Conservation (phyloP, 371 early-diverging fungal genomes). For the Vairimorpha ceranae region DNA sequence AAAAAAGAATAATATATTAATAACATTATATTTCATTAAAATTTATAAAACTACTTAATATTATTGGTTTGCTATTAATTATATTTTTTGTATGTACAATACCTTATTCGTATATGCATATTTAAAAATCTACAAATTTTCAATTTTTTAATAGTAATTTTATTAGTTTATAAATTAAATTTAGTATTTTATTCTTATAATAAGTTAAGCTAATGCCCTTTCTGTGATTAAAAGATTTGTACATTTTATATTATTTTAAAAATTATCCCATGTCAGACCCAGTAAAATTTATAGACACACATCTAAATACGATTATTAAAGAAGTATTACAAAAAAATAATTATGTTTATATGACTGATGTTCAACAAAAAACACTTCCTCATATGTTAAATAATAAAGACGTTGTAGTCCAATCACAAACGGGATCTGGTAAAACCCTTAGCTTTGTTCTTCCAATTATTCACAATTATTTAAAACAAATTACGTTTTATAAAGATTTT, state of each 20-base stretch:
- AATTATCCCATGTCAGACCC: not conserved
- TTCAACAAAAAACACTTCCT: slow-evolving; percentile 53
- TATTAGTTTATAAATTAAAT: too few relatives aligned
- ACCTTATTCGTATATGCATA: too few relatives aligned
- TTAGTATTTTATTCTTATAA: too few relatives aligned
- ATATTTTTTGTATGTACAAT: too few relatives aligned
- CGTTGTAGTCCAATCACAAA: slow-evolving; percentile 54
- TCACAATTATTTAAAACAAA: slow-evolving; percentile 13
- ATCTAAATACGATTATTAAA: not conserved
- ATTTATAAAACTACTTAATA: too few relatives aligned
- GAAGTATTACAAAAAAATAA: not conserved
- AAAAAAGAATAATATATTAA: slow-evolving; percentile 3
- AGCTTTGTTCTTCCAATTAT: slow-evolving; percentile 56
- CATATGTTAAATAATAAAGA: slow-evolving; percentile 41
- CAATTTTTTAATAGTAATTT: too few relatives aligned
- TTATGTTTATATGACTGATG: not conserved
- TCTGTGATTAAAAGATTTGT: too few relatives aligned
- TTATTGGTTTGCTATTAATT: too few relatives aligned
- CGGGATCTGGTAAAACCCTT: slow-evolving; percentile 62
- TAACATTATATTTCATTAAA: too few relatives aligned
- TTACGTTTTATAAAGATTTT: not conserved
- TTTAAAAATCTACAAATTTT: too few relatives aligned
- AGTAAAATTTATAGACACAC: not conserved
- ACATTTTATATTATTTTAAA: too few relatives aligned
- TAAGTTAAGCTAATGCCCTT: too few relatives aligned